Conservation (phyloP, 2,329 filamentous ascomycete species). For the Paecilomyces fulvus region DNA sequence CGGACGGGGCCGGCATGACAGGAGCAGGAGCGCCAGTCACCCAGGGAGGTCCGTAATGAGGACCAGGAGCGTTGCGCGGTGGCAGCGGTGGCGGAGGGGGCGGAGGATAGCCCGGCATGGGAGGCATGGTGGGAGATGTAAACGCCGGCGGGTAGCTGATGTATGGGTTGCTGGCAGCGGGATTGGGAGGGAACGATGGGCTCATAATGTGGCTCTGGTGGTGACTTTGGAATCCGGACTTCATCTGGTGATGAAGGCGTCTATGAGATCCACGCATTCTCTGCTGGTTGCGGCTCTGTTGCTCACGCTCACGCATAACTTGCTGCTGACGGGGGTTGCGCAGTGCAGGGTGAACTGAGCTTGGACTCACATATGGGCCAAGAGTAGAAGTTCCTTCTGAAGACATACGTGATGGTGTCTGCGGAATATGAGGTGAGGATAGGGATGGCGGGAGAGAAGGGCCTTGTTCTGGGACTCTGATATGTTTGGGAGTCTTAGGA, state of each 20-base stretch:
- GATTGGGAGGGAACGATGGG: not conserved
- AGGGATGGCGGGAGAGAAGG: not conserved
- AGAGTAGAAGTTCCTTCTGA: not conserved
- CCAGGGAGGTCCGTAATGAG: not conserved
- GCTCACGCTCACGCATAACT: slow-evolving; percentile 9
- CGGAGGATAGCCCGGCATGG: not conserved
- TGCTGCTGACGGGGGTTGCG: slow-evolving; percentile 5
- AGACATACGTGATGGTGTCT: not conserved
- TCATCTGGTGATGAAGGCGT: not conserved
- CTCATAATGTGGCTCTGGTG: not conserved
- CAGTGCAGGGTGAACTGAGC: slow-evolving; percentile 8
- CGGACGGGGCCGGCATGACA: not conserved
- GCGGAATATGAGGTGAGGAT: not conserved
- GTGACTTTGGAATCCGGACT: not conserved
- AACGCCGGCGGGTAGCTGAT: not conserved
- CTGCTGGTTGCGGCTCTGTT: not conserved
- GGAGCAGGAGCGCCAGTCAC: not conserved
- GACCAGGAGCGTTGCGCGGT: not conserved
- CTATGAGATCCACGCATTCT: not conserved
- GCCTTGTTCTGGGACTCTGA: not conserved
- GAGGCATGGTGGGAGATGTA: not conserved
- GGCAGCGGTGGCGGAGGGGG: not conserved
- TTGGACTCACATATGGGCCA: slow-evolving; percentile 1
- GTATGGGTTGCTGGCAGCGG: not conserved
- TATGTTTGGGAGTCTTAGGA: slow-evolving; percentile 4